A percentile compares a stretch with the other conserved stretches of the same genome.
Evolutionary conservation across 306 rosid genomes (phyloP).

Genomic region (Herpetospermum pedunculosum): DNA sequence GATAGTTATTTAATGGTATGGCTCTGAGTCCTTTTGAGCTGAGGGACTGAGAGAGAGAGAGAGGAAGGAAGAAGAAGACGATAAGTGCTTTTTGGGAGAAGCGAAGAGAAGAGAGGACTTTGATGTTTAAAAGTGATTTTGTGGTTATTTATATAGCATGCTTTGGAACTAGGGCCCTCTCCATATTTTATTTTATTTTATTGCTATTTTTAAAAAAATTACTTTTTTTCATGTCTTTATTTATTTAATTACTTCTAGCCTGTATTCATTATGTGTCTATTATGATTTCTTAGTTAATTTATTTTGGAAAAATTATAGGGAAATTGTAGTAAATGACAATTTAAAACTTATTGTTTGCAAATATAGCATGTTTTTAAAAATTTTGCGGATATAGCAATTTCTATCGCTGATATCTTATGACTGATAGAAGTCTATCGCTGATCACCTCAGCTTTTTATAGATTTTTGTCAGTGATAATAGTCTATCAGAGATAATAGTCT

Average conservation of each 20-base stretch:
- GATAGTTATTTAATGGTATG: not conserved
- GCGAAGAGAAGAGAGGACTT: not conserved
- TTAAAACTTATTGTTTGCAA: no score
- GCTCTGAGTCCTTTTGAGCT: not conserved
- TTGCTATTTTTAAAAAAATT: not conserved
- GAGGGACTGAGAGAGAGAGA: not conserved
- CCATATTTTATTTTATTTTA: not conserved
- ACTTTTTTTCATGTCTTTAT: not conserved
- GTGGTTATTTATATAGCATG: constrained; percentile 34
- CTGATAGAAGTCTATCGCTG: no score
- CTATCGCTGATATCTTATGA: no score
- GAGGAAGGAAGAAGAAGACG: constrained; percentile 1
- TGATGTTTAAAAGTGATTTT: not conserved
- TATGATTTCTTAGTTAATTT: not conserved
- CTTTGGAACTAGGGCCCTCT: constrained; percentile 19
- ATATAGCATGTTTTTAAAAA: no score
- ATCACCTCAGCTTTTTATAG: no score
- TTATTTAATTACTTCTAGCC: not conserved
- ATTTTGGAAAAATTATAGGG: not conserved
- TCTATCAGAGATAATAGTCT: no score
- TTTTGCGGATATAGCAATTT: no score
- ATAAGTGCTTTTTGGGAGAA: not conserved
- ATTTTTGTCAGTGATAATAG: no score
- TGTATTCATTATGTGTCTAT: not conserved
- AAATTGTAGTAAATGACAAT: no score